Base-by-base conservation (phyloP, 139 green algal genomes). In the Penium margaritaceum region DNA sequence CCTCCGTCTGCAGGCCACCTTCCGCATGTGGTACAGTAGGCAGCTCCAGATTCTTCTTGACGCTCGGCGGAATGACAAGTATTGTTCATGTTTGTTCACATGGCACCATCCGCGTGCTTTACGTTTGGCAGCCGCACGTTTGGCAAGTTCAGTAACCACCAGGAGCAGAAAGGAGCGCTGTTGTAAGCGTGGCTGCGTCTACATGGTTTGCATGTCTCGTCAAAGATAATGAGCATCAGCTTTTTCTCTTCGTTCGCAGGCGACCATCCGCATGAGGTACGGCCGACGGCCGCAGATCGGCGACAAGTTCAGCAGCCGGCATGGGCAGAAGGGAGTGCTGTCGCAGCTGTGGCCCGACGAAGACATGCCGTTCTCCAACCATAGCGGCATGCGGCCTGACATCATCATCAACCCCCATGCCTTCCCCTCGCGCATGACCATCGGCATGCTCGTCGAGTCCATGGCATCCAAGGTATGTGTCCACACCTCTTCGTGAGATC, bases 341-440 rank as follows among this genome's bases (percentile, higher is more conserved):
- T 90, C 79, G n/a, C 87, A 91, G 64, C 79, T 91, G 63, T 97
- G 89, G 87, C 89, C 90, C 1, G 92, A 99, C 68, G 84, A 90
- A 24, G 90, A 98, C 83, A 95, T 99, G 90, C 94, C 94, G 12
- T 98, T 88, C 81, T 85, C 61, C 47, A 86, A 84, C 3, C 58
- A 30, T 21, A 94, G 89, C 17, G 91, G 91, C 79, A 92, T 95
- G 63, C 78, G 87, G 58, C 94, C 94, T 1, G 94, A 99, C 77
- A 84, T 99, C 33, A 90, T 99, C 83, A 98, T 99, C 87, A 99
- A 99, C 81, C 94, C 94, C 1, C 94, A 99, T 80, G 94, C 92
- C 66, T 98, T 99, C 83, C 94, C 94, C 29, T 97, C 91, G 9
- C 90, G 94, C 39, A 99, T 99, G 94, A 99, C 94, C 67, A 97